A percentile compares a stretch with the other conserved stretches of the same genome.
phyloP scores from a whole-genome alignment of 108 stramenopile genomes.

The Nannochloropsis oceanica region DNA sequence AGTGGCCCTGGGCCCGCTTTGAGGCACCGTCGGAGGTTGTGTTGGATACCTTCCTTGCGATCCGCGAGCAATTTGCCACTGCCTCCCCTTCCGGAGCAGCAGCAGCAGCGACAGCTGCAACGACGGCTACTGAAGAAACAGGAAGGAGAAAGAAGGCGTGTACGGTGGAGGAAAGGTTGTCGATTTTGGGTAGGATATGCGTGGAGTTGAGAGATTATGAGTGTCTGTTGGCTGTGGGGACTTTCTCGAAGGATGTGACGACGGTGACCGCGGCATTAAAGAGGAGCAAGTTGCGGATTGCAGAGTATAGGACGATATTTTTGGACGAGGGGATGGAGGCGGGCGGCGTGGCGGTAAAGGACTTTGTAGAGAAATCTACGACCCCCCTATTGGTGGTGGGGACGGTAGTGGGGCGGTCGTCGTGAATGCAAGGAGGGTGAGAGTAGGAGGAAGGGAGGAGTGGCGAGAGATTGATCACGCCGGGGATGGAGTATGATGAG shows the following conservation, averaged over 20 bases:
- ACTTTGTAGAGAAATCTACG: neutral
- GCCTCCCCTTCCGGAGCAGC: neutral
- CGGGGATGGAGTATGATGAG: too few relatives aligned
- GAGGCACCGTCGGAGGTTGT: neutral
- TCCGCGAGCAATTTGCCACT: neutral
- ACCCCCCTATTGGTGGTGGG: neutral
- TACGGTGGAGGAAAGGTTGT: neutral
- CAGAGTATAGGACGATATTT: neutral
- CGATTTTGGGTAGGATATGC: neutral
- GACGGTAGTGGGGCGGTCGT: too few relatives aligned
- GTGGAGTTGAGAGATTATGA: neutral
- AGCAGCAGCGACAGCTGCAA: neutral
- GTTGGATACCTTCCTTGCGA: neutral
- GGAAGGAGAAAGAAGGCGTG: neutral
- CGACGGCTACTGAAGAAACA: neutral
- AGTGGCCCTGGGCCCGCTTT: neutral
- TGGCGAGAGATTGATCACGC: too few relatives aligned
- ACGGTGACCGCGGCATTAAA: neutral
- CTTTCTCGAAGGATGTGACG: neutral
- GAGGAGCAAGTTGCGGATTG: neutral
- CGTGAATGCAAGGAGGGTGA: too few relatives aligned
- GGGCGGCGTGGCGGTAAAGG: neutral
- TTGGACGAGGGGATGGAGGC: neutral
- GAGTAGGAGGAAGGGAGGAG: too few relatives aligned
- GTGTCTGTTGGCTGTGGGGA: neutral